A percentile compares a stretch with the other conserved stretches of the same genome.
These are phyloP conservation scores for Capronia coronata DNA, from an alignment of 2,329 filamentous ascomycete species.

Conservation along the genomic window DNA sequence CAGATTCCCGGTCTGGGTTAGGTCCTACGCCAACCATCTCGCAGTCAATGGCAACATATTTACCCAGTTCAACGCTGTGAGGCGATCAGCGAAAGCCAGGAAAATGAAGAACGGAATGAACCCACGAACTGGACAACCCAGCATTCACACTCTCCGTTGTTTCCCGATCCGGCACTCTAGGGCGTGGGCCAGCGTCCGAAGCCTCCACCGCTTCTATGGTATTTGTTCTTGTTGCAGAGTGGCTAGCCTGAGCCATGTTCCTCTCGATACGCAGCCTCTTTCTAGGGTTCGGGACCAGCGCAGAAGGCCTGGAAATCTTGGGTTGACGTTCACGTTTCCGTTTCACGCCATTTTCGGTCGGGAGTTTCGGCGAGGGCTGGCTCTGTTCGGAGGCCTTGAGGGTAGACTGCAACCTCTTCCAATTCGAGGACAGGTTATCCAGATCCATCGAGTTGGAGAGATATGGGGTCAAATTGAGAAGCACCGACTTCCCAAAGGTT, in stretches of 20 bases:
- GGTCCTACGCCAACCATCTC: constrained; percentile 88
- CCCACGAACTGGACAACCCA: constrained; percentile 16
- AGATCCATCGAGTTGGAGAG: constrained; percentile 33
- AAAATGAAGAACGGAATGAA: not conserved
- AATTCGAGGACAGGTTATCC: constrained; percentile 44
- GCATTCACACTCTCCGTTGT: constrained; percentile 14
- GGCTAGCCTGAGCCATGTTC: constrained; percentile 7
- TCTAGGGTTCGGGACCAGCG: constrained; percentile 6
- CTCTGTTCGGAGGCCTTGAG: constrained; percentile 33
- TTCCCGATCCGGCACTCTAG: constrained; percentile 2
- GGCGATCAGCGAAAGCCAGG: constrained; percentile 14
- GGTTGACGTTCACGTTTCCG: constrained; percentile 19
- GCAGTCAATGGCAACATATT: constrained; percentile 90
- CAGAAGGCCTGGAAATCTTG: constrained; percentile 7
- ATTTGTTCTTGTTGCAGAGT: constrained; percentile 38
- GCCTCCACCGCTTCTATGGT: constrained; percentile 42
- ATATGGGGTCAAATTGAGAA: not conserved
- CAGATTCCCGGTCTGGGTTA: constrained; percentile 59
- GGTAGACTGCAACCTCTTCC: constrained; percentile 46
- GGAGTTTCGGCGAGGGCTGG: constrained; percentile 27
- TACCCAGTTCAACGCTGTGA: constrained; percentile 63
- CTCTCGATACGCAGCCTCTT: constrained; percentile 14
- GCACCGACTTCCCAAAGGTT: not conserved
- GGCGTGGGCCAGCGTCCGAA: constrained; percentile 2
- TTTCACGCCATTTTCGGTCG: constrained; percentile 32